phyloP scores from a whole-genome alignment of 2,329 filamentous ascomycete genomes.

The Alternaria incomplexa region DNA sequence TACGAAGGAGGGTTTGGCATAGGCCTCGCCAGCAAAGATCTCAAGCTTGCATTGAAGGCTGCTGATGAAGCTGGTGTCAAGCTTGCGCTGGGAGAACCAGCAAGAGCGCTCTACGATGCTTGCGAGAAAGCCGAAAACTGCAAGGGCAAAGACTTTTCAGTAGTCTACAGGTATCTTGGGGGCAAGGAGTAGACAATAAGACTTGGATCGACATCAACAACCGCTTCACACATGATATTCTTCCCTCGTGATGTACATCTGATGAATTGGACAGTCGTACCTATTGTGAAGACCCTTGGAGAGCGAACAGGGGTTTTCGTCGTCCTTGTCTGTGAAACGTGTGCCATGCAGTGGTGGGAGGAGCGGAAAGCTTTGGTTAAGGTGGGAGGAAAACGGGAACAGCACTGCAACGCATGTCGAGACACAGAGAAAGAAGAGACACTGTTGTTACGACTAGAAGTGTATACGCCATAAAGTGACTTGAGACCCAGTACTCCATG shows the following conservation, averaged over 20 bases:
- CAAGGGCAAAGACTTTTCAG: conserved; percentile 58
- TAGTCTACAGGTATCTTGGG: conserved; percentile 58
- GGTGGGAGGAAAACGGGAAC: neutral
- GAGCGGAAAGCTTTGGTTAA: neutral
- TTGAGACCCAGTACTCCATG: neutral
- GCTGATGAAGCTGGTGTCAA: conserved; percentile 53
- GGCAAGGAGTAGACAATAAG: conserved; percentile 49
- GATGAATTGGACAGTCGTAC: neutral
- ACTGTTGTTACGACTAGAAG: neutral
- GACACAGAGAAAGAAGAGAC: neutral
- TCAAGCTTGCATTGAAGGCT: conserved; percentile 57
- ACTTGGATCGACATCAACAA: neutral
- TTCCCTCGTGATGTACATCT: neutral
- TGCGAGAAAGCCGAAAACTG: conserved; percentile 52
- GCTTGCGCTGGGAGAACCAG: conserved; percentile 53
- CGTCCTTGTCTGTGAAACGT: neutral
- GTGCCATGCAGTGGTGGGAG: neutral
- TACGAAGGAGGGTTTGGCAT: conserved; percentile 63
- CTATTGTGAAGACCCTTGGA: neutral
- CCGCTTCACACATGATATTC: neutral
- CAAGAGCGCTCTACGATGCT: conserved; percentile 54
- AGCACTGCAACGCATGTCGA: neutral
- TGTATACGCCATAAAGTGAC: conserved; percentile 6
- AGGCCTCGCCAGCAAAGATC: conserved; percentile 57
- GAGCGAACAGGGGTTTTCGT: neutral